These are phyloP conservation scores for Eustoma russellianum DNA, from an alignment of 257 asterid genomes.

Conservation along the genomic window DNA sequence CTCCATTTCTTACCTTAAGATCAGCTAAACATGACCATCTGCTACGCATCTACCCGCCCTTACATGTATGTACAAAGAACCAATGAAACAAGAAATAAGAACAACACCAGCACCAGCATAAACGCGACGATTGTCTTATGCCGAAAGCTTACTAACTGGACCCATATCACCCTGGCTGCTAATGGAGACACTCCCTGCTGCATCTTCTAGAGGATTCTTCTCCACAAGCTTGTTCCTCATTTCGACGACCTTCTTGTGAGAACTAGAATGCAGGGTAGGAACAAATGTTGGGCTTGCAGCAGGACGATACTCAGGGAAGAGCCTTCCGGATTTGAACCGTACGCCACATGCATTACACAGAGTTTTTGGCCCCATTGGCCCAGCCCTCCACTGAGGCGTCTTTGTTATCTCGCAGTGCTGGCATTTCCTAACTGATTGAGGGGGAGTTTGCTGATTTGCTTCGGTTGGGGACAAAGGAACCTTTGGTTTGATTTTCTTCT, in stretches of 20 bases:
- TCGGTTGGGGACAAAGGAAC: conserved; percentile 7
- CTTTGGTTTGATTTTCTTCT: conserved; percentile 40
- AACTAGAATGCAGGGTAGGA: conserved; percentile 39
- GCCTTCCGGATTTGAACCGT: conserved; percentile 45
- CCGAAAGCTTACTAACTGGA: conserved; percentile 8
- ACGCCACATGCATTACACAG: conserved; percentile 55
- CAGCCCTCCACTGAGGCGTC: conserved; percentile 60
- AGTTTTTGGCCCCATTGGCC: conserved; percentile 50
- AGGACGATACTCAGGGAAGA: conserved; percentile 44
- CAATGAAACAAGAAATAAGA: conserved; percentile 23
- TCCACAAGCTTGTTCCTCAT: conserved; percentile 27
- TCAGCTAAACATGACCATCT: conserved; percentile 11
- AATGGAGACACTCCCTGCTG: neutral
- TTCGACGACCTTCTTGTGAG: conserved; percentile 49
- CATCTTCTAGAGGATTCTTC: neutral
- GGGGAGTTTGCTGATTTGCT: conserved; percentile 16
- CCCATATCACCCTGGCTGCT: conserved; percentile 12
- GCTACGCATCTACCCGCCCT: conserved; percentile 9
- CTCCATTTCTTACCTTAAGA: conserved; percentile 11
- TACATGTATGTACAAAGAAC: conserved; percentile 31
- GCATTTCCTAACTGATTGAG: conserved; percentile 29
- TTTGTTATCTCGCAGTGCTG: conserved; percentile 45
- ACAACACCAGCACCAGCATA: conserved; percentile 9
- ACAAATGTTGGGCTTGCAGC: conserved; percentile 51
- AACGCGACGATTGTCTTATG: conserved; percentile 7